These are phyloP conservation scores for Myochromella boudieri DNA, from an alignment of 768 basidiomycete genomes.

Conservation along the genomic window DNA sequence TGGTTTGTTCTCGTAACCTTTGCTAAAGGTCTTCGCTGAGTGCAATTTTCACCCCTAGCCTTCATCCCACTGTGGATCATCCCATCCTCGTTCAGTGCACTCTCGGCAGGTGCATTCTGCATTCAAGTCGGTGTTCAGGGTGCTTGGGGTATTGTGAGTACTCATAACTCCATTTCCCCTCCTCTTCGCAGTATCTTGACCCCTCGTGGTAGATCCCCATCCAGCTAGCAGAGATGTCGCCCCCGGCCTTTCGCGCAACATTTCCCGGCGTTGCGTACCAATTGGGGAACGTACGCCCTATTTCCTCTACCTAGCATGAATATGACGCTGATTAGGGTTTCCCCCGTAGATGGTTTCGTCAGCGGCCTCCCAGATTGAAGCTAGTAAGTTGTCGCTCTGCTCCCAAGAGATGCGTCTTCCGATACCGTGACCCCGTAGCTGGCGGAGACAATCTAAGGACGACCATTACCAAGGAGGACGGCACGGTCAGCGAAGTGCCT, in stretches of 20 bases:
- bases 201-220: conserved; percentile 64
- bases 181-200: conserved; percentile 28
- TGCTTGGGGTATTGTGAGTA: conserved; percentile 89
- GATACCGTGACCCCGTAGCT: conserved; percentile 29
- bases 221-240: conserved; percentile 80
- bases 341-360: conserved; percentile 55
- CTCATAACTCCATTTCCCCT: conserved; percentile 39
- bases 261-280: conserved; percentile 89
- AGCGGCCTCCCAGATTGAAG: conserved; percentile 80
- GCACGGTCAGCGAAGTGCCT: conserved; percentile 41
- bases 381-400: conserved; percentile 38
- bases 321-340: background rate
- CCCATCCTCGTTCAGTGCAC: conserved; percentile 62
- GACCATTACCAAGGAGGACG: conserved; percentile 45
- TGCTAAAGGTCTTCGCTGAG: background rate
- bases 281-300: conserved; percentile 60
- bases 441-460: conserved; percentile 61
- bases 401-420: conserved; percentile 18
- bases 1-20: conserved; percentile 25
- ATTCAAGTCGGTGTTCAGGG: conserved; percentile 89
- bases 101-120: conserved; percentile 85
- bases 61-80: conserved; percentile 85
- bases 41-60: conserved; percentile 20
- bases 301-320: conserved; percentile 3
- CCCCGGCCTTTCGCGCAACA: conserved; percentile 85